Evolutionary conservation across 148 eudicot species (phyloP), one percentile per base, ranked within the genome.

Genomic region (Spergularia marina): DNA sequence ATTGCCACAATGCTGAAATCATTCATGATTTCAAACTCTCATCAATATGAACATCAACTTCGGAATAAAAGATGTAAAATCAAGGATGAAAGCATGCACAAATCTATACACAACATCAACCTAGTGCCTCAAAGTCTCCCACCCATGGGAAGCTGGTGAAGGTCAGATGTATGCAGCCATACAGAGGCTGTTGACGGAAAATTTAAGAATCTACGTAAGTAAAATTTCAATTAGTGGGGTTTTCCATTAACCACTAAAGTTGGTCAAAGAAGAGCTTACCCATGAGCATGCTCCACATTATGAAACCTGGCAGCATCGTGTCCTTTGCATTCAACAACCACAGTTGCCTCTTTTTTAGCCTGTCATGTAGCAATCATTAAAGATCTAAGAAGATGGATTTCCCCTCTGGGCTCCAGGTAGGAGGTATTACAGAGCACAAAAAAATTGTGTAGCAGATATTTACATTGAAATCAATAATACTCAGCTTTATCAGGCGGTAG

Each of bases 261-360:
- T 0, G 53, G 71, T 61, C 14, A 2, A 2, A 34, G 12, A 23
- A 14, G n/a, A 72, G 78, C 84, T 85, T 86, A 95, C 97, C 98
- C 98, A 82, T 92, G 97, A 83, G 90, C 94, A 86, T 95, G 90
- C 7, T 95, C 94, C 53, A 87, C 79, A 47, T 85, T 90, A 34
- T 77, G 55, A 74, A 95, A 87, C 71, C 97, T 90, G 72, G 98
- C 94, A 73, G 97, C 97, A 88, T 95, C 98, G 81, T 95, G 98
- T 70, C 98, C 98, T 90, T 83, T 92, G 83, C 98, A 88, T 74
- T 95, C 98, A 76, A 95, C 97, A 59, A 95, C 87, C 78, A 95
- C 87, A 68, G 82, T 76, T 34, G 81, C 86, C 77, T 92, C 94
- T 85, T 53, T 86, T 53, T 83, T 87, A 40, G 88, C 85, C 98